Percentiles rank a stretch among this genome's conserved stretches.
These are phyloP conservation scores for Cyclospora cayetanensis DNA, from an alignment of 169 alveolate genomes.

Conservation along the genomic window DNA sequence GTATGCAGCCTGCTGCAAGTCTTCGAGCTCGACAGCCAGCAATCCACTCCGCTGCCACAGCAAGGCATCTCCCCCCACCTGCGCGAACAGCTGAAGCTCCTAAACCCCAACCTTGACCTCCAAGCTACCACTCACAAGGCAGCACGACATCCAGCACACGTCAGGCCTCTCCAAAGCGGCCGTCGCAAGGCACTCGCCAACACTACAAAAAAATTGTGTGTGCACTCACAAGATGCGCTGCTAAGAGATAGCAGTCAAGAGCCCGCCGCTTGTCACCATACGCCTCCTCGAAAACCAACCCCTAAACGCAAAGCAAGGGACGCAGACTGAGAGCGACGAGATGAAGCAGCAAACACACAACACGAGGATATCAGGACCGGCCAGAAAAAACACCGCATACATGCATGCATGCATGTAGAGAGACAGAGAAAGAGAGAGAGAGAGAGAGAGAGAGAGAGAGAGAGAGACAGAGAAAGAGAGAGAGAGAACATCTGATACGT, in stretches of 20 bases:
- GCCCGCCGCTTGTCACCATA: conserved; percentile 56
- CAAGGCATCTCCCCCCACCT: conserved; percentile 31
- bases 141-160: too few species aligned
- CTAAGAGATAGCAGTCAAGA: conserved; percentile 45
- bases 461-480: neutral
- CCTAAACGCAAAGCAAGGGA: neutral
- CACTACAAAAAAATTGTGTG: too few species aligned
- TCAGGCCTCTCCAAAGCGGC: too few species aligned
- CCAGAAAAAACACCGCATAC: neutral
- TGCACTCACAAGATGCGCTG: conserved; percentile 65
- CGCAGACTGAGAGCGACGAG: neutral
- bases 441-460: neutral
- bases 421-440: neutral
- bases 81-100: too few species aligned
- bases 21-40: conserved; percentile 23
- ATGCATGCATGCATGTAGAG: too few species aligned
- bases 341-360: neutral
- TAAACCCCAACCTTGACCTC: too few species aligned
- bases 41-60: conserved; percentile 59
- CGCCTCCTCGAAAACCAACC: conserved; percentile 63
- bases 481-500: too few species aligned
- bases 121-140: too few species aligned
- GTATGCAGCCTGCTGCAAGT: conserved; percentile 55
- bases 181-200: too few species aligned
- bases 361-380: neutral